These are phyloP conservation scores for Daucus carota DNA, from an alignment of 129 eudicot species.

Conservation along the genomic window DH1_v3.0 NC_030382.2:44452001-44452500, in stretches of 20 bases:
- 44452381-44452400: not conserved
- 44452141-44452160: not conserved
- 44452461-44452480: not conserved
- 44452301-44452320: not conserved
- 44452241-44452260: not conserved
- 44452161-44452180: not conserved
- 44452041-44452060: slow-evolving; percentile 52
- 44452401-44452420: not conserved
- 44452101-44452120: slow-evolving; percentile 46
- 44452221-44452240: not conserved
- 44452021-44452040: slow-evolving; percentile 60
- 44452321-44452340: not conserved
- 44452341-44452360: not conserved
- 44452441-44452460: not conserved
- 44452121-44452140: slow-evolving; percentile 49
- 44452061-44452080: slow-evolving; percentile 72
- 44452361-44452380: not conserved
- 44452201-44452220: not conserved
- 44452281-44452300: not conserved
- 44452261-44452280: not conserved
- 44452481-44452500: not conserved
- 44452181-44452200: not conserved
- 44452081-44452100: slow-evolving; percentile 63
- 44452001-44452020: slow-evolving; percentile 73
- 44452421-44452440: not conserved